Evolutionary conservation across 441 rosid species (phyloP), one percentile per base, ranked within the genome.

Genomic region (Metrosideros polymorpha): DNA sequence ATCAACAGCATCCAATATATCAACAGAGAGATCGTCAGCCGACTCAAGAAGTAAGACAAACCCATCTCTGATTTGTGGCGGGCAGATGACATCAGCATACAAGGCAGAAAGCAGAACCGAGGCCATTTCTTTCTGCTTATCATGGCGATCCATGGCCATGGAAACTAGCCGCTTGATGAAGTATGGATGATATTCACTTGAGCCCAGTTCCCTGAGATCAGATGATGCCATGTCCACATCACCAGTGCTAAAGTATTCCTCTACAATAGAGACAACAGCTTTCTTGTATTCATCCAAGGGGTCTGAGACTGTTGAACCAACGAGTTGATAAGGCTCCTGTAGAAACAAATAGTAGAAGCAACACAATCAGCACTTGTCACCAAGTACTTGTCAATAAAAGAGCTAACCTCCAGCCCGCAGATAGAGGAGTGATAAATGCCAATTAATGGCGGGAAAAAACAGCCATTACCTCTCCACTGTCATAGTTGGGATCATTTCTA

Each of bases 51-150:
- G 99, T 87, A 96, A 95, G 88, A 98, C 96, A 92, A 96, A 96
- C 6, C 99, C 99, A 92, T 96, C 98, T 87, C 98, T 94, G 77
- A 98, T 98, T 85, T 94, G 98, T 50, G 92, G 93, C 43, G 99
- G 99, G 87, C 91, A 93, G 83, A 98, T 93, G 85, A 98, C 98
- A 92, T 98, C 98, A 86, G 97, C 97, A 92, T 98, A 98, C 7
- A 98, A 90, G 7, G 97, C 93, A 54, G 99, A 98, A 54, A 98
- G 93, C 87, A 98, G 89, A 86, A 98, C 99, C 1, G 99, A 98
- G 85, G 99, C 98, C 99, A 98, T 98, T 91, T 98, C 99, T 90
- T 98, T 98, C 97, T 98, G 99, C 91, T 97, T 98, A 87, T 98
- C 98, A 91, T 96, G 99, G 89, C 96, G 94, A 89, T 98, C 99